A percentile compares a stretch with the other conserved stretches of the same genome.
Evolutionary conservation across 78 protist species (phyloP).

Genomic region (Monosiga brevicollis): DNA sequence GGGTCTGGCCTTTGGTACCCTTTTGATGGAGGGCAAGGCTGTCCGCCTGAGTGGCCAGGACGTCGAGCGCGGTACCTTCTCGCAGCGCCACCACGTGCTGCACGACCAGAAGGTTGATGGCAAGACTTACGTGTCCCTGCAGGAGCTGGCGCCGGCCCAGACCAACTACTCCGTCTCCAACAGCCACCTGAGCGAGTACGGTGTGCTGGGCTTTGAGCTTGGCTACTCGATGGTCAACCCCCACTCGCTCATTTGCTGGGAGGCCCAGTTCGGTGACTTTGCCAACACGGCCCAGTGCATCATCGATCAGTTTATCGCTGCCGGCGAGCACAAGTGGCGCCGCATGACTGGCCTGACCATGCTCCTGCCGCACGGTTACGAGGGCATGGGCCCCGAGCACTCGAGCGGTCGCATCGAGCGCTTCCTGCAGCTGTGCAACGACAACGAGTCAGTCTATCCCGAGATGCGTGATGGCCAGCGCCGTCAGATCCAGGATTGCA

Average conservation of each 20-base stretch:
- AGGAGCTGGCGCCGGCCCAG: slow-evolving; percentile 24
- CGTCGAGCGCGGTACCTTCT: slow-evolving; percentile 94
- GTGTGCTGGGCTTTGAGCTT: slow-evolving; percentile 85
- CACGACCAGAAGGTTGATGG: slow-evolving; percentile 69
- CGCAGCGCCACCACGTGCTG: slow-evolving; percentile 90
- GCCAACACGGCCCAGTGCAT: slow-evolving; percentile 89
- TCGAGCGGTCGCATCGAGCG: slow-evolving; percentile 85
- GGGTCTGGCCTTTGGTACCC: slow-evolving; percentile 80
- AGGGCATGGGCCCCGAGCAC: slow-evolving; percentile 97
- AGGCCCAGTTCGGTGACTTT: slow-evolving; percentile 95
- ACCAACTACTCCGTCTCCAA: slow-evolving; percentile 45
- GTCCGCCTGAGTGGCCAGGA: slow-evolving; percentile 87
- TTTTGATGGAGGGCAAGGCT: slow-evolving; percentile 67
- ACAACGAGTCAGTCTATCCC: slow-evolving; percentile 6
- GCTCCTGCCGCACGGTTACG: slow-evolving; percentile 93
- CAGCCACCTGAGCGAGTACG: slow-evolving; percentile 71
- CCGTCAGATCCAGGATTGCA: slow-evolving; percentile 28
- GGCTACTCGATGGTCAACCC: slow-evolving; percentile 80
- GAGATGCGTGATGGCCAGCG: background rate
- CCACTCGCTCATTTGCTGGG: slow-evolving; percentile 84
- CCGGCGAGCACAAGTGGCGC: slow-evolving; percentile 78
- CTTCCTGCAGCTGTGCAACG: slow-evolving; percentile 35
- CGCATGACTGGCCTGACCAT: slow-evolving; percentile 69
- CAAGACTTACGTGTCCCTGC: slow-evolving; percentile 29
- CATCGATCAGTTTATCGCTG: slow-evolving; percentile 84